Base-by-base conservation (phyloP, 2,329 filamentous ascomycete genomes). In the Colletotrichum tropicale region DNA sequence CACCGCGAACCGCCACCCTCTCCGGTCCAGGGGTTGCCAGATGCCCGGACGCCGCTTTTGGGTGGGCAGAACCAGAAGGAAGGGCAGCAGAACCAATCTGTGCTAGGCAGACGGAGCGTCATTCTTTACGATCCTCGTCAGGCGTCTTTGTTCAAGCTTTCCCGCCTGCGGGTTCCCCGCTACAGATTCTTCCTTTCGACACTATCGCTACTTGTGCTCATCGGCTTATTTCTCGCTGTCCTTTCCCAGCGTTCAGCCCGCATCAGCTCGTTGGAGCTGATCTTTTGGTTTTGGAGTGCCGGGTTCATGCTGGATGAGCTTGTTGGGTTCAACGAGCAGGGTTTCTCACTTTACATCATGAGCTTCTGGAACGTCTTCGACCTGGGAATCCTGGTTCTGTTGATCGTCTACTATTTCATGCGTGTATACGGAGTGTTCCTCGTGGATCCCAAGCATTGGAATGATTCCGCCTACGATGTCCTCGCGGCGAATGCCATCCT, bases 301-400 rank as follows among this genome's bases (percentile, higher is more conserved):
- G 96, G 96, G 1, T 98, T 98, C 84, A 98, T 98, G 95, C 91
- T 98, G 36, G 96, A 98, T 81, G 96, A 98, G 85, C 91, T 98
- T 26, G 96, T 98, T 21, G 96, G 96, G 13, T 98, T 98, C 88
- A 98, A 96, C 79, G 96, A 98, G 84, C 96, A 98, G 85, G 96
- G 96, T 4, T 98, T 98, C 83, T 96, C 96, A 48, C 91, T 98
- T 34, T 98, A 98, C 85, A 95, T 98, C 81, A 96, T 98, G 93
- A 98, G 95, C 83, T 97, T 98, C 83, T 98, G 96, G 96, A 98
- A 98, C 83, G 92, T 96, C 48, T 98, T 98, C 83, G 96, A 98
- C 82, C 88, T 98, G 48, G 96, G 96, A 10, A 98, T 98, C 69
- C 86, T 98, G 68, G 86, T 98, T 28, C 88, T 98, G 76, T 92